Conservation (phyloP, 1,284 basidiomycete species). For the Cryptococcus neoformans region DNA sequence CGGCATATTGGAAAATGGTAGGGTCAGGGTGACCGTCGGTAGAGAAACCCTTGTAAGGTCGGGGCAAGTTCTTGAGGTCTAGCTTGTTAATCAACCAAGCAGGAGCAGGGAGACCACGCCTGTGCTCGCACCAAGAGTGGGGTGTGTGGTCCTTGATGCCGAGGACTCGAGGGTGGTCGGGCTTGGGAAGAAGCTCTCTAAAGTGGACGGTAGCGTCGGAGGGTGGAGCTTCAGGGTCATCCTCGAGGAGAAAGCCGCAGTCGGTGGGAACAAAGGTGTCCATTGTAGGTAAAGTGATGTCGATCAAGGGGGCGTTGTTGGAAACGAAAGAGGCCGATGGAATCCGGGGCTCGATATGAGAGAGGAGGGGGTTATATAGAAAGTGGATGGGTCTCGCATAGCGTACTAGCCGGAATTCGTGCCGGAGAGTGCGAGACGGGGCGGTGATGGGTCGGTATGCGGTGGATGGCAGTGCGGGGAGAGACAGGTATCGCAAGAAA, state of each 20-base stretch:
- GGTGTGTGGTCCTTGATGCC: conserved; percentile 32
- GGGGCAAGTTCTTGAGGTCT: conserved; percentile 30
- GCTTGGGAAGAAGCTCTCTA: conserved; percentile 32
- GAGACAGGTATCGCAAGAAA: no score
- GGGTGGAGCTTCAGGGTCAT: conserved; percentile 34
- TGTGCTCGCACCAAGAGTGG: conserved; percentile 30
- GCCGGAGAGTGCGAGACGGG: no score
- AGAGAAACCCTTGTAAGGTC: conserved; percentile 35
- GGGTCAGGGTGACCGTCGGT: conserved; percentile 32
- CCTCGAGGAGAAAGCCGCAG: conserved; percentile 26
- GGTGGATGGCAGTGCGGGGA: no score
- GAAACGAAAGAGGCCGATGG: no score
- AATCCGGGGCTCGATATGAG: no score
- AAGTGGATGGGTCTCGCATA: no score
- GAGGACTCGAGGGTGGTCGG: conserved; percentile 38
- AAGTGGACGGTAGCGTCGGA: conserved; percentile 40
- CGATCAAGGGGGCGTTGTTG: no score
- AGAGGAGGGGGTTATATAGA: no score
- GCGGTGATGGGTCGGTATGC: no score
- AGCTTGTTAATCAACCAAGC: conserved; percentile 42
- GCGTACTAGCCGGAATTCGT: no score
- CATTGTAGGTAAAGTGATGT: background rate
- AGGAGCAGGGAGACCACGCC: conserved; percentile 31
- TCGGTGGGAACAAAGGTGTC: conserved; percentile 9
- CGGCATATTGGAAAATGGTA: conserved; percentile 25